Evolutionary conservation across 1,139 yeast genomes (phyloP), one percentile per base, ranked within the genome.

Genomic region (Scheffersomyces segobiensis): DNA sequence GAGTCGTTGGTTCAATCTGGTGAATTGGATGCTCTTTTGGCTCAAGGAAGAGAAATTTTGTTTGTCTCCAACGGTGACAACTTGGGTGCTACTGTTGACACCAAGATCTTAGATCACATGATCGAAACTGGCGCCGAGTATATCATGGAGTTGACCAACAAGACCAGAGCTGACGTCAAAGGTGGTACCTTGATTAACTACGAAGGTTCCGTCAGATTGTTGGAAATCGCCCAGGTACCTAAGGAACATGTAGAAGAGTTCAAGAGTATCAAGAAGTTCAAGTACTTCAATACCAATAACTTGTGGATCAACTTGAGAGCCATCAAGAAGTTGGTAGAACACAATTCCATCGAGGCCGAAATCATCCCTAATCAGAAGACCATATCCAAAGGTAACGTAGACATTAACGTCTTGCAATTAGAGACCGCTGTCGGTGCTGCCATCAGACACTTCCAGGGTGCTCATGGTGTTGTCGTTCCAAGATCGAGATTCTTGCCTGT

Each of bases 341-440:
- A 86, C 62, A 89, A 92, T 73, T 87, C 91, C 63, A 86, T 96
- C 67, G 87, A 89, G 72, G 86, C 91, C 79, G 99, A 95, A 79
- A 95, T 95, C 73, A 95, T 95, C 76, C 99, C 99, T 71, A 95
- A 95, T 79, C 86, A 84, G 70, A 95, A 95, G 81, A 80, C 96
- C 56, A 88, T 95, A 72, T 83, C 87, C 58, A 83, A 85, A 65
- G 97, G 97, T 60, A 85, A 87, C 63, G 80, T 83, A 56, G 97
- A 93, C 63, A 83, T 90, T 67, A 88, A 89, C 70, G 98, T 95
- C 56, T 80, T 95, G 71, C 99, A 95, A 81, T 87, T 95, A 72
- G 99, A 95, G 82, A 95, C 99, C 56, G 99, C 99, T 32, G 97
- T 93, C 65, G 99, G 99, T 82, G 99, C 99, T 51, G 98, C 99